A percentile compares a stretch with the other conserved stretches of the same genome.
These are phyloP conservation scores for Ceratocystis destructans DNA, from an alignment of 2,329 filamentous ascomycete species.

Conservation along the genomic window DNA sequence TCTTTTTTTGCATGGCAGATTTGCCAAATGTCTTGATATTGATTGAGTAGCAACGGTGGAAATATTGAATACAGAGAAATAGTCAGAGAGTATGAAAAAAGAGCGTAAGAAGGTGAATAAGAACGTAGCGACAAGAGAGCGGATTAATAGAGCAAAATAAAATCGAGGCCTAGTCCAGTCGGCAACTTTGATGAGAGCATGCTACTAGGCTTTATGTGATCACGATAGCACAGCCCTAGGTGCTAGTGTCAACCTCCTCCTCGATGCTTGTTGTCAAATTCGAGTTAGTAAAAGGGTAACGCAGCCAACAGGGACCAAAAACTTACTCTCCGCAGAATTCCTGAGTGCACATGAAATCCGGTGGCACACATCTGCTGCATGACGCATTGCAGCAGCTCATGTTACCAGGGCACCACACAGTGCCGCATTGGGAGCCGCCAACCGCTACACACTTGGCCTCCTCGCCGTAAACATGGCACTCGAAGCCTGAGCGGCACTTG, in stretches of 20 bases:
- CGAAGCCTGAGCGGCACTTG: constrained; percentile 16
- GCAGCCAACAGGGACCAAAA: not conserved
- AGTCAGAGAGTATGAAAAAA: not conserved
- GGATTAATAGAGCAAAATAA: no score
- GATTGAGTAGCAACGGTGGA: not conserved
- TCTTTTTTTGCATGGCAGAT: no score
- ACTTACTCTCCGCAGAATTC: constrained; percentile 6
- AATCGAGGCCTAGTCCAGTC: not conserved
- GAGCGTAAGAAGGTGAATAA: no score
- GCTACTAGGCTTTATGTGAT: not conserved
- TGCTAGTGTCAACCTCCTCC: not conserved
- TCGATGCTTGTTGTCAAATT: not conserved
- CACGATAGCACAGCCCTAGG: not conserved
- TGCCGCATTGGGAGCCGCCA: constrained; percentile 15
- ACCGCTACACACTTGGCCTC: constrained; percentile 12
- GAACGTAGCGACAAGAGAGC: no score
- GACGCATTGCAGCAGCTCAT: constrained; percentile 15
- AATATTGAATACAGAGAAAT: constrained; percentile 1
- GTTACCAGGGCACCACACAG: constrained; percentile 16
- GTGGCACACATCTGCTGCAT: constrained; percentile 15
- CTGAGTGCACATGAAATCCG: not conserved
- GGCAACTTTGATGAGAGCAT: not conserved
- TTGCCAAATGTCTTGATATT: not conserved
- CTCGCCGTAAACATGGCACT: constrained; percentile 16
- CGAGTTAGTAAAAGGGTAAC: not conserved